Evolutionary conservation across 2,329 filamentous ascomycete species (phyloP).

Genomic region (Venturia aucupariae): DNA sequence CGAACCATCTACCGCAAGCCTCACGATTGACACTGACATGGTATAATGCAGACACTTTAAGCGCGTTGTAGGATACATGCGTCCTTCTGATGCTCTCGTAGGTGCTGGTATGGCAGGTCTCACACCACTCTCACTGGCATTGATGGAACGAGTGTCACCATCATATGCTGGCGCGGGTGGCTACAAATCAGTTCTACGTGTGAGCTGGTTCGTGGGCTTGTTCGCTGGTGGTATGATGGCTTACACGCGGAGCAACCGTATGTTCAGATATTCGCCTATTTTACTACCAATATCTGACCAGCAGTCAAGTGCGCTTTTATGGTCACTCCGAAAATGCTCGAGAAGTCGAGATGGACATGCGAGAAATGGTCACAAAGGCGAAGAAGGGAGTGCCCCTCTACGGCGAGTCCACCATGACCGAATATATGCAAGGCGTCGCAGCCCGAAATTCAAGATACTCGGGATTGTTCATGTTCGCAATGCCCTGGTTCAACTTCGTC

Average conservation of each 20-base stretch:
- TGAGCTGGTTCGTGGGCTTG: slow-evolving; percentile 62
- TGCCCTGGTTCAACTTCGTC: slow-evolving; percentile 98
- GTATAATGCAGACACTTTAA: slow-evolving; percentile 64
- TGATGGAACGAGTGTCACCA: slow-evolving; percentile 77
- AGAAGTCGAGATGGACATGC: slow-evolving; percentile 93
- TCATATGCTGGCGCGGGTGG: slow-evolving; percentile 76
- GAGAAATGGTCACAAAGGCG: slow-evolving; percentile 94
- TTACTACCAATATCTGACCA: neutral
- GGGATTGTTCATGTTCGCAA: slow-evolving; percentile 68
- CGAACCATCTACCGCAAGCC: slow-evolving; percentile 17
- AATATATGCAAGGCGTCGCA: slow-evolving; percentile 90
- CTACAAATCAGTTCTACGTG: slow-evolving; percentile 73
- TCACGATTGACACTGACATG: slow-evolving; percentile 23
- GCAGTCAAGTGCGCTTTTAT: slow-evolving; percentile 77
- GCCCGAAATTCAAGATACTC: slow-evolving; percentile 88
- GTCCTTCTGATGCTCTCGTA: slow-evolving; percentile 70
- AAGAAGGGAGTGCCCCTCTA: slow-evolving; percentile 88
- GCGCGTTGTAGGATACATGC: slow-evolving; percentile 80
- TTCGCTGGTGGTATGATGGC: slow-evolving; percentile 74
- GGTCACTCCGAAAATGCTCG: slow-evolving; percentile 86
- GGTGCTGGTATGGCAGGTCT: slow-evolving; percentile 60
- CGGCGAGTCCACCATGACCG: slow-evolving; percentile 65
- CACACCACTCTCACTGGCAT: slow-evolving; percentile 63
- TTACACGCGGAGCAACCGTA: slow-evolving; percentile 78
- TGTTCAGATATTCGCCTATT: slow-evolving; percentile 29